Base-by-base conservation (phyloP, 2,329 filamentous ascomycete species). In the Botrytis deweyae region DNA sequence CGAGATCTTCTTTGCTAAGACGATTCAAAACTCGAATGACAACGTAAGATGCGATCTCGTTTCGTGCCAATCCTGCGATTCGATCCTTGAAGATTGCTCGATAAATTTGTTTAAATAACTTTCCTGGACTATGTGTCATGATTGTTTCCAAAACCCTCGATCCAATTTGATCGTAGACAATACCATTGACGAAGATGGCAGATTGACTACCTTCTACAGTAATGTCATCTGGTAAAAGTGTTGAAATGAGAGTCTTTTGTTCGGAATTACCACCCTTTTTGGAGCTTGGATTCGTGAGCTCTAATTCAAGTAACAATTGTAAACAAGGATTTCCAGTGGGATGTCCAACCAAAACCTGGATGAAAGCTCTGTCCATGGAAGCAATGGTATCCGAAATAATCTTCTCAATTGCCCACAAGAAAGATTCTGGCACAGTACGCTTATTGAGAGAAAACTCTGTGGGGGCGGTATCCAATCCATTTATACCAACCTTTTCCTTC, bases 321-420 rank as follows among this genome's bases (percentile, higher is more conserved):
- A 99, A 86, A 0, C 94, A 92, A 0, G 96, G 96, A 79, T 97
- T 98, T 66, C 94, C 96, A 1, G 95, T 93, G 7, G 93, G 93
- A 80, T 98, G 95, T 33, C 91, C 94, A 1, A 95, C 93, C 73
- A 99, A 86, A 3, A 96, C 90, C 42, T 94, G 90, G 42, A 98
- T 87, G 78, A 94, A 92, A 5, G 92, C 93, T 2, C 92, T 88
- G 80, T 96, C 94, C 78, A 98, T 87, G 0, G 88, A 89, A 0
- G 90, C 87, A 16, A 93, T 90, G 67, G 93, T 92, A 78, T 94
- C 92, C 62, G 86, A 85, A 77, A 98, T 93, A 76, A 98, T 92
- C 81, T 97, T 95, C 78, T 92, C 90, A 65, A 96, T 84, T 0
- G 94, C 93, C 70, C 88, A 84, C 8, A 87, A 86, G 81, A 99